These are phyloP conservation scores for Jatropha podagrica DNA, from an alignment of 441 rosid species.

Conservation along the genomic window DNA sequence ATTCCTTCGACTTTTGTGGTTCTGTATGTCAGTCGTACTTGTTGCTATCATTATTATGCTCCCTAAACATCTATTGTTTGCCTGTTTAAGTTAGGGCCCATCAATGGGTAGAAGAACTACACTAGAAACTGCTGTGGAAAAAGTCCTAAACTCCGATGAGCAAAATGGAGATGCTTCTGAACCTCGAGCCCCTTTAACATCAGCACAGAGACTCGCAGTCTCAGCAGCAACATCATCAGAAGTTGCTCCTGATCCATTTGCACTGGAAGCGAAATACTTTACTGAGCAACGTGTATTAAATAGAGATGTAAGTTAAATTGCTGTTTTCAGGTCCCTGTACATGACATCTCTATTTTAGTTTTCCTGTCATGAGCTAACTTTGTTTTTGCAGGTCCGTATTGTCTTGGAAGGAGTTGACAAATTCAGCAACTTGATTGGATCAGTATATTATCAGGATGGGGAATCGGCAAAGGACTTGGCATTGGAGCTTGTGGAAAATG, in stretches of 20 bases:
- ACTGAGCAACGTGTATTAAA: slow-evolving; percentile 83
- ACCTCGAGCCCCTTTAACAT: slow-evolving; percentile 61
- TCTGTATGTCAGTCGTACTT: neutral
- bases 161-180: slow-evolving; percentile 72
- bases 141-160: slow-evolving; percentile 48
- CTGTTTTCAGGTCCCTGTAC: slow-evolving; percentile 17
- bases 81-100: slow-evolving; percentile 58
- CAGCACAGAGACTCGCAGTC: slow-evolving; percentile 91
- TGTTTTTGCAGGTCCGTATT: slow-evolving; percentile 76
- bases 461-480: slow-evolving; percentile 85
- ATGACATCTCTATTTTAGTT: neutral
- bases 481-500: slow-evolving; percentile 91
- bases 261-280: slow-evolving; percentile 78
- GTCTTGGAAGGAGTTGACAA: slow-evolving; percentile 98
- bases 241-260: slow-evolving; percentile 81
- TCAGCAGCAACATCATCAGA: slow-evolving; percentile 62
- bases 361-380: slow-evolving; percentile 25
- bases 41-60: neutral
- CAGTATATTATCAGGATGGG: slow-evolving; percentile 85
- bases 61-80: slow-evolving; percentile 11
- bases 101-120: slow-evolving; percentile 75
- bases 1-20: neutral
- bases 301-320: slow-evolving; percentile 68
- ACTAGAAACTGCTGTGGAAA: slow-evolving; percentile 49
- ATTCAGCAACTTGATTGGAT: slow-evolving; percentile 89